phyloP scores from a whole-genome alignment of 1,284 basidiomycete species.

The Athelia psychrophila region DNA sequence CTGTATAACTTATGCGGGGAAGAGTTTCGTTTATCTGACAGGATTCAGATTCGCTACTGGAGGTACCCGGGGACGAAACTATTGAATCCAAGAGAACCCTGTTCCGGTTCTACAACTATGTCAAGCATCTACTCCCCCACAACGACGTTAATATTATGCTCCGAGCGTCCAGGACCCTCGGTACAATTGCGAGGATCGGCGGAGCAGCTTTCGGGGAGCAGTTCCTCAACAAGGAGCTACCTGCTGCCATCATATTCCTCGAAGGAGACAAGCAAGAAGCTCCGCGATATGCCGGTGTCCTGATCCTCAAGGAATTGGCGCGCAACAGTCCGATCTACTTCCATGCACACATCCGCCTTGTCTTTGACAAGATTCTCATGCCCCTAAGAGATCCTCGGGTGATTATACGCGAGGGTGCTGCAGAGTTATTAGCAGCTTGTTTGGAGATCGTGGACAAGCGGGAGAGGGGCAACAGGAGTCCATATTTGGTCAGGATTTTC shows the following conservation, averaged over 20 bases:
- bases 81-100: conserved; percentile 75
- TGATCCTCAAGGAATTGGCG: conserved; percentile 90
- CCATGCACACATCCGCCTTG: conserved; percentile 80
- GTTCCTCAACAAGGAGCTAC: conserved; percentile 86
- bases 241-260: conserved; percentile 76
- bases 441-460: conserved; percentile 80
- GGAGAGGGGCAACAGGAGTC: conserved; percentile 64
- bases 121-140: conserved; percentile 82
- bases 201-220: conserved; percentile 81
- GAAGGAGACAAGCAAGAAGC: conserved; percentile 75
- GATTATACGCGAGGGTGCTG: conserved; percentile 88
- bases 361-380: conserved; percentile 89
- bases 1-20: conserved; percentile 11
- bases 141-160: conserved; percentile 87
- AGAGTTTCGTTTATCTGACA: conserved; percentile 12
- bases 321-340: conserved; percentile 84
- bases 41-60: conserved; percentile 71
- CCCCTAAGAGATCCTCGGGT: conserved; percentile 84
- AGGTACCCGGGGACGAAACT: conserved; percentile 70
- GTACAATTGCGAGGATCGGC: conserved; percentile 78
- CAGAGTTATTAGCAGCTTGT: conserved; percentile 87
- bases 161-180: conserved; percentile 82
- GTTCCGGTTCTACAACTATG: conserved; percentile 90
- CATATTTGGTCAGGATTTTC: conserved; percentile 77
- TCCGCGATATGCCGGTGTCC: conserved; percentile 79